Evolutionary conservation across 768 basidiomycete species (phyloP).

Genomic region (Cystofilobasidium ferigula): DNA sequence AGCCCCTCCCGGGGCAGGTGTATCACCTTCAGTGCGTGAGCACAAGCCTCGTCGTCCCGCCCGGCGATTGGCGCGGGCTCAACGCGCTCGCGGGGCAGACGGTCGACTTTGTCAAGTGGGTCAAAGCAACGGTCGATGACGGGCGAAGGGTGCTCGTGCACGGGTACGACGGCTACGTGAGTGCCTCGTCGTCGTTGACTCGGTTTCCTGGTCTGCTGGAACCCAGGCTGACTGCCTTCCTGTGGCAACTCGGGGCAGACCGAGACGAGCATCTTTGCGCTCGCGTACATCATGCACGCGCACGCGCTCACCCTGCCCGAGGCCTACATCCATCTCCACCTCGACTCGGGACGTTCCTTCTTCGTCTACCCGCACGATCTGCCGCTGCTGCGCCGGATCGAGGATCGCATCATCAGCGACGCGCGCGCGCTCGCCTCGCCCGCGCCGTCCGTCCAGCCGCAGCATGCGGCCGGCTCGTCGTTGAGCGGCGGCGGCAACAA

Average conservation of each 20-base stretch:
- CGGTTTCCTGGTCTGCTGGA: background rate
- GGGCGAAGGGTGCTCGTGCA: constrained; percentile 19
- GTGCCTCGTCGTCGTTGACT: background rate
- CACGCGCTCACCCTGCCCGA: constrained; percentile 54
- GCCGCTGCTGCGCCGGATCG: constrained; percentile 58
- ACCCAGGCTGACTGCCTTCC: background rate
- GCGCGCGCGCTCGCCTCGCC: background rate
- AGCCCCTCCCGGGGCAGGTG: constrained; percentile 9
- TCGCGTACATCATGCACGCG: constrained; percentile 68
- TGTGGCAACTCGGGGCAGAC: constrained; percentile 59
- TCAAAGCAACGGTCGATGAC: constrained; percentile 26
- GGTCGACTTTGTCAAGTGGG: constrained; percentile 31
- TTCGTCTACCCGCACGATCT: constrained; percentile 83
- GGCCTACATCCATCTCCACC: constrained; percentile 82
- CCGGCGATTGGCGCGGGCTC: constrained; percentile 21
- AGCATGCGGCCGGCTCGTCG: background rate
- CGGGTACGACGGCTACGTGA: constrained; percentile 24
- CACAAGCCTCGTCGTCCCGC: constrained; percentile 23
- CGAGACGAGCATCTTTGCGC: constrained; percentile 76
- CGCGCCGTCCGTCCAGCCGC: background rate
- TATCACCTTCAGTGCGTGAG: constrained; percentile 32
- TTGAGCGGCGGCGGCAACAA: background rate
- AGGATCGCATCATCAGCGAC: constrained; percentile 38
- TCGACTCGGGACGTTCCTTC: constrained; percentile 52
- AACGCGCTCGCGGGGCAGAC: constrained; percentile 26